phyloP scores from a whole-genome alignment of 306 rosid genomes.

The Inga laurina region DNA sequence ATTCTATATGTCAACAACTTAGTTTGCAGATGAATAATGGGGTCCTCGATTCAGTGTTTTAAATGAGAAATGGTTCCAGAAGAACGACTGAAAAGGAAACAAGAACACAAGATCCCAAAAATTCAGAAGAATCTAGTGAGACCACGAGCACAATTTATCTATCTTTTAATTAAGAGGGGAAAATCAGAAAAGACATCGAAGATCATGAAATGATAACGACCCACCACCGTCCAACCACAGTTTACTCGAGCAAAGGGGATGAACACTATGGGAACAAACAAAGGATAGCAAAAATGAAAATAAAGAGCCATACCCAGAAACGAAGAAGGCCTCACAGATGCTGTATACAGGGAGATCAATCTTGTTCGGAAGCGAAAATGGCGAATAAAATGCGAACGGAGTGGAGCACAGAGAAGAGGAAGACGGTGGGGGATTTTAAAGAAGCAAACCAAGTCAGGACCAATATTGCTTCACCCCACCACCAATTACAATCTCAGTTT shows the following conservation, averaged over 20 bases:
- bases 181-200: too few species aligned
- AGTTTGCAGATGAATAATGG: background rate
- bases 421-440: background rate
- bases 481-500: background rate
- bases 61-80: background rate
- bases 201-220: background rate
- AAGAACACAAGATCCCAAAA: constrained; percentile 43
- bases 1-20: background rate
- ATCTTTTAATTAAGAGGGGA: too few species aligned
- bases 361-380: background rate
- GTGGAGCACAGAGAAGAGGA: background rate
- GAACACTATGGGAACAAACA: background rate
- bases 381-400: background rate
- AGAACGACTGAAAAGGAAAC: constrained; percentile 9
- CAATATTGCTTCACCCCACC: background rate
- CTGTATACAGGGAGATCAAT: background rate
- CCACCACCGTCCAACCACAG: background rate
- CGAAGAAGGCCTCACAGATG: background rate
- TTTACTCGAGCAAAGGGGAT: background rate
- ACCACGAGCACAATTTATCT: too few species aligned
- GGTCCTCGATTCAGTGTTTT: background rate
- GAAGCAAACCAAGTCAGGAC: background rate
- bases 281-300: background rate
- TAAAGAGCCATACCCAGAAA: constrained; percentile 17
- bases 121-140: too few species aligned